phyloP scores from a whole-genome alignment of 129 eudicot species.

The Chrysanthemum lavandulifolium region DNA sequence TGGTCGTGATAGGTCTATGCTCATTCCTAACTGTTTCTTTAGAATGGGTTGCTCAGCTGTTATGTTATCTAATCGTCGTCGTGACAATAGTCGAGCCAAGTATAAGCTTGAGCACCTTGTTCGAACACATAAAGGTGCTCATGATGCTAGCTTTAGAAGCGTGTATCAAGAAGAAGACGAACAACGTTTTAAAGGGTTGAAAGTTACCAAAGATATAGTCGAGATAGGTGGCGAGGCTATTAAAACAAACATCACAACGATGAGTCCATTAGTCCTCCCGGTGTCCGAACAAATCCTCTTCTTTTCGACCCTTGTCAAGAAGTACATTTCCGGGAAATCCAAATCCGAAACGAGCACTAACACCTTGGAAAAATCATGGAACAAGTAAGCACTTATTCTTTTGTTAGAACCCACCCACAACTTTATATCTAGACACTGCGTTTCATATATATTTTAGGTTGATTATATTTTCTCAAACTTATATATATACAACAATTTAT shows the following conservation, averaged over 20 bases:
- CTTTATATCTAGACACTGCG: neutral
- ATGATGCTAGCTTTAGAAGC: conserved; percentile 68
- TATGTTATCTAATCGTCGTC: conserved; percentile 69
- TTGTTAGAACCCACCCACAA: too few species aligned
- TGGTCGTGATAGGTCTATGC: conserved; percentile 74
- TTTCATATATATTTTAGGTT: too few species aligned
- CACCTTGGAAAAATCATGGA: neutral
- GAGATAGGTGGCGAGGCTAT: conserved; percentile 76
- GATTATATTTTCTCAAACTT: too few species aligned
- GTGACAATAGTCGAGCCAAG: conserved; percentile 68
- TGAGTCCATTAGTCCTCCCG: conserved; percentile 85
- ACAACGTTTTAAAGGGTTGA: conserved; percentile 54
- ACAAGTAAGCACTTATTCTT: too few species aligned
- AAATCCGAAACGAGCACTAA: neutral
- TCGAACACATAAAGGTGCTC: conserved; percentile 80
- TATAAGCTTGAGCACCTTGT: conserved; percentile 81
- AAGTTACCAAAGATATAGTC: conserved; percentile 57
- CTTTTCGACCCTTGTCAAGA: conserved; percentile 52
- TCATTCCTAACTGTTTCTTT: conserved; percentile 82
- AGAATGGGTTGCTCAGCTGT: conserved; percentile 94
- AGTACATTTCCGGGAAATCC: conserved; percentile 30
- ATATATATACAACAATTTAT: neutral
- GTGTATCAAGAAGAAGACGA: conserved; percentile 79
- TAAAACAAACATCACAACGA: conserved; percentile 84
- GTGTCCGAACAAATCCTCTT: conserved; percentile 75